Evolutionary conservation across 192 early-diverging fungal species (phyloP).

Genomic region (Piromyces finnis): DNA sequence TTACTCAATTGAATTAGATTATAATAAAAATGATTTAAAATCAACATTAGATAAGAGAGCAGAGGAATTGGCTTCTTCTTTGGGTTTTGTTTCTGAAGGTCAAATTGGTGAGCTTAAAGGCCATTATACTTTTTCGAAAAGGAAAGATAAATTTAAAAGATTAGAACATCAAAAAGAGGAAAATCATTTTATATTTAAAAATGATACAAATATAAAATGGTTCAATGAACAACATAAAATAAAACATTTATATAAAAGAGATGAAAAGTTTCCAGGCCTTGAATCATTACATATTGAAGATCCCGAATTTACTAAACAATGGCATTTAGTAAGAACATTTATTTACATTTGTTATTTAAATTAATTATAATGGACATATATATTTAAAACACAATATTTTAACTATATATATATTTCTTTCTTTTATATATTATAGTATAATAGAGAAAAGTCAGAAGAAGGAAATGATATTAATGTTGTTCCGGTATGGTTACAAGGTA

Average conservation of each 20-base stretch:
- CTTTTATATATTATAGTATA: slow-evolving; percentile 25
- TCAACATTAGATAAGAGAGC: neutral
- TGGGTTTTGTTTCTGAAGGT: neutral
- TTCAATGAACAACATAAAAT: neutral
- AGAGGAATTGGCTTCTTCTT: neutral
- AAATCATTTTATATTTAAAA: neutral
- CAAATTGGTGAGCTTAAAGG: neutral
- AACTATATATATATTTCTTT: neutral
- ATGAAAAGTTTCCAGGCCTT: slow-evolving; percentile 1
- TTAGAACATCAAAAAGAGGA: neutral
- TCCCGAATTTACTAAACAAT: slow-evolving; percentile 20
- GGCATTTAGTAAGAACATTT: slow-evolving; percentile 4
- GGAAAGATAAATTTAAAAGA: neutral
- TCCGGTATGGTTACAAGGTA: slow-evolving; percentile 72
- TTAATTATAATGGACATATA: too few species aligned
- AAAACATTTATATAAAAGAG: neutral
- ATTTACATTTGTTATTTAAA: too few species aligned
- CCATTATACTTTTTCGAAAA: neutral
- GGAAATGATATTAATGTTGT: slow-evolving; percentile 89
- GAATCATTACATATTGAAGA: slow-evolving; percentile 2
- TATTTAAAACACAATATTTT: too few species aligned
- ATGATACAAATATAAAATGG: neutral
- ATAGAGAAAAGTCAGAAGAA: slow-evolving; percentile 7
- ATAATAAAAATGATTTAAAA: neutral
- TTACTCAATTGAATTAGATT: neutral